These are phyloP conservation scores for Vigna hirtella DNA, from an alignment of 306 rosid species.

Conservation along the genomic window DNA sequence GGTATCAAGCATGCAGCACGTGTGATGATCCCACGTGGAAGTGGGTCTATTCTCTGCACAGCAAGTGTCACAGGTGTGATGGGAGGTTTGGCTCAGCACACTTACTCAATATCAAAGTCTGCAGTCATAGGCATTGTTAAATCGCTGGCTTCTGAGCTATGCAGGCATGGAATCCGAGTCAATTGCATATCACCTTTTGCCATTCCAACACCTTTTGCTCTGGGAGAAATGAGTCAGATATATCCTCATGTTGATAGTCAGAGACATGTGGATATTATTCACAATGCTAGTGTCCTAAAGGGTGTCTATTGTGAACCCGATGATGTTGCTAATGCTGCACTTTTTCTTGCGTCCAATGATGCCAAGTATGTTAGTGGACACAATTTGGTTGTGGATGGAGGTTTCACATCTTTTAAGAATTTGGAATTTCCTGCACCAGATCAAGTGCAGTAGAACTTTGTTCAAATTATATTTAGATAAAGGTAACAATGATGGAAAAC, in stretches of 20 bases:
- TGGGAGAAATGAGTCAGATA: constrained; percentile 57
- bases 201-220: constrained; percentile 69
- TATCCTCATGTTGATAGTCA: constrained; percentile 55
- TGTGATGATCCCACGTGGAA: constrained; percentile 74
- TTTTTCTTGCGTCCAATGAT: constrained; percentile 80
- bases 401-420: constrained; percentile 81
- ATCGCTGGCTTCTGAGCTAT: constrained; percentile 69
- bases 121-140: constrained; percentile 80
- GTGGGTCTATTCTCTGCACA: constrained; percentile 83
- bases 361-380: constrained; percentile 85
- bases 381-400: constrained; percentile 90
- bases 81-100: constrained; percentile 80
- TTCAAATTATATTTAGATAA: constrained; percentile 9
- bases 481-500: constrained; percentile 15
- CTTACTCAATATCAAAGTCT: constrained; percentile 76
- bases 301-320: constrained; percentile 73
- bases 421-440: constrained; percentile 59
- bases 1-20: constrained; percentile 89
- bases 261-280: constrained; percentile 55
- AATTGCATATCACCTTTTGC: constrained; percentile 84
- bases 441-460: constrained; percentile 51
- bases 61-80: constrained; percentile 79
- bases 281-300: constrained; percentile 54
- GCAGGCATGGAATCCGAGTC: constrained; percentile 71
- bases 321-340: constrained; percentile 86